These are phyloP conservation scores for Mortierella sp. DNA, from an alignment of 371 early-diverging fungal genomes.

Conservation along the genomic window DNA sequence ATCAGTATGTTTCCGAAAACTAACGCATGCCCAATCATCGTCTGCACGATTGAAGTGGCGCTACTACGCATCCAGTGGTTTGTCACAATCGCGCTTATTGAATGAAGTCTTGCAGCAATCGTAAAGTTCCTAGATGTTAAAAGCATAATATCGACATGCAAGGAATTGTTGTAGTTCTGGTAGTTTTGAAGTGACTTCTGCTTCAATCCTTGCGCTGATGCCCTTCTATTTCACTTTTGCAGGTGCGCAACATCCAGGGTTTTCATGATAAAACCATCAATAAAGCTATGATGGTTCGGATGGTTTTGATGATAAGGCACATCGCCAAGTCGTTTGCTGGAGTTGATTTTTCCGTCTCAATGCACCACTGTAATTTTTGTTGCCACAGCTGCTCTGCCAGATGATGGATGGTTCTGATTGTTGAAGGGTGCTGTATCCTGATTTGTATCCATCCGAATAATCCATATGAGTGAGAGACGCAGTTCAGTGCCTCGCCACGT, in stretches of 20 bases:
- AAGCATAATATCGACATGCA: neutral
- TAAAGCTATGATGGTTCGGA: neutral
- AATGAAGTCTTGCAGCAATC: too few relatives aligned
- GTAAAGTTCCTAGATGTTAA: neutral
- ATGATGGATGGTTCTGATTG: constrained; percentile 14
- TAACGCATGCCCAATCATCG: neutral
- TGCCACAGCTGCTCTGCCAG: neutral
- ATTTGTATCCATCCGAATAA: constrained; percentile 16
- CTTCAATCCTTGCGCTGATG: neutral
- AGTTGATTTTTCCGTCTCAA: neutral
- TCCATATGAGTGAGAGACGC: neutral
- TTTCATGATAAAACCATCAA: neutral
- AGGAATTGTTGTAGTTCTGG: neutral
- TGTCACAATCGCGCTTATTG: constrained; percentile 1
- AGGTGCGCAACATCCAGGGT: neutral
- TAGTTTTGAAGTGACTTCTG: neutral
- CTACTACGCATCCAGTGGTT: neutral
- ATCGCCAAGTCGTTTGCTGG: neutral
- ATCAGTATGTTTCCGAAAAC: neutral
- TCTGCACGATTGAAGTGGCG: neutral
- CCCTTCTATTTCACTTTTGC: neutral
- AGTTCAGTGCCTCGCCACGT: constrained; percentile 11
- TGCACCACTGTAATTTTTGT: neutral
- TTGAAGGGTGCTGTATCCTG: neutral
- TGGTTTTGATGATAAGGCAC: neutral